Base-by-base conservation (phyloP, 164 flowering plant species). In the Liquidambar formosana region DNA sequence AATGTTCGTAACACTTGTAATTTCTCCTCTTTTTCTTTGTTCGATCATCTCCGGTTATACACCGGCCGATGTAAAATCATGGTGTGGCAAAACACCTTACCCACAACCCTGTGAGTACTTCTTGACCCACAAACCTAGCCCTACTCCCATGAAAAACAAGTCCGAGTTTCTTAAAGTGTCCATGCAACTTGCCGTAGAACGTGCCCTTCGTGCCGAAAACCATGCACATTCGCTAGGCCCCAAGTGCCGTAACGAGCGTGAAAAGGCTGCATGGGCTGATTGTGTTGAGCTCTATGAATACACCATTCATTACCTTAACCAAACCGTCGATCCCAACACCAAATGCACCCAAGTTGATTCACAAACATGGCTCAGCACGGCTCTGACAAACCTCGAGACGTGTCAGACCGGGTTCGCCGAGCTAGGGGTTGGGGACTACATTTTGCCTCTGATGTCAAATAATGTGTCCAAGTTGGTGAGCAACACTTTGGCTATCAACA, bases 361-460 rank as follows among this genome's bases (percentile, higher is more conserved):
- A 2, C 96, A 90, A 41, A 91, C 96, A 10, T 91, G 94, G 96
- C 84, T 91, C 11, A 93, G 96, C 71, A 60, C 98, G 0, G 92
- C 96, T 10, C 80, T 91, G 8, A 93, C 96, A 21, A 87, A 86
- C 67, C 80, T 86, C 12, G 91, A 88, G 41, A 91, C 94, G 0
- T 93, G 96, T 73, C 68, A 53, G 8, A 19, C 73, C 2, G 95
- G 96, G 52, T 85, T 91, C n/a, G 1, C 15, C 1, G 93, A 93
- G 66, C 81, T 91, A 3, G 89, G 88, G 1, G 83, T 85, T 16
- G 10, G 78, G 0, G 82, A 86, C 21, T n/a, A 56, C 44, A 4
- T 84, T 12, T 52, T 75, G n/a, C 89, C 88, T 0, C 52, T 83
- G 43, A 73, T 83, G 81, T 58, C 85, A 2, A 85, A 85, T 48